Percentiles rank a stretch among this genome's conserved stretches.
phyloP scores from a whole-genome alignment of 2,329 filamentous ascomycete species.

The Penicillium aurantiogriseum region DNA sequence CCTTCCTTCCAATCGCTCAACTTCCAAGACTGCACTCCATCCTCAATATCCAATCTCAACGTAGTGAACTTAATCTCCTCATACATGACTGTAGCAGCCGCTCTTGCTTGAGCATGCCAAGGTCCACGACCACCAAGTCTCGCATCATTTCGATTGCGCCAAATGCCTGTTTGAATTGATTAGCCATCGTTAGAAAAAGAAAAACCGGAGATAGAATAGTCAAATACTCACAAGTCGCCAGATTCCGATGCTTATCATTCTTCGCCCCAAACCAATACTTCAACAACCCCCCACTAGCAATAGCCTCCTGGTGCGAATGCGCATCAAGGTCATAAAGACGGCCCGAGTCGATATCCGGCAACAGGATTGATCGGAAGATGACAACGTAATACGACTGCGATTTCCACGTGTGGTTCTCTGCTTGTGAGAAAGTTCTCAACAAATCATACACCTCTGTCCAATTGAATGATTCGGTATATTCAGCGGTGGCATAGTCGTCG shows the following conservation, averaged over 20 bases:
- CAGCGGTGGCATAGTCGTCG: conserved; percentile 71
- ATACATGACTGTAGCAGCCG: conserved; percentile 49
- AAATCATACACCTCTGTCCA: conserved; percentile 64
- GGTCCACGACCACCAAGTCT: conserved; percentile 59
- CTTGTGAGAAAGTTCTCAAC: conserved; percentile 53
- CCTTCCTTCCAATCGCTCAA: conserved; percentile 57
- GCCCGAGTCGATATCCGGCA: conserved; percentile 63
- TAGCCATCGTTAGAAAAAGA: not conserved
- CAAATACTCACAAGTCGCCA: conserved; percentile 68
- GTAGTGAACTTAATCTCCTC: conserved; percentile 68
- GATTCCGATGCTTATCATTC: conserved; percentile 67
- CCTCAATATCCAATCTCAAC: conserved; percentile 62
- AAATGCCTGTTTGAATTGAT: conserved; percentile 55
- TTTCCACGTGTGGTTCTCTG: conserved; percentile 56
- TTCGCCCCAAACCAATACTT: conserved; percentile 92
- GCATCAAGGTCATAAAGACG: conserved; percentile 72
- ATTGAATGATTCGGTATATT: conserved; percentile 75
- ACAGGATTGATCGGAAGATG: conserved; percentile 74
- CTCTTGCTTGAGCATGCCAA: conserved; percentile 56
- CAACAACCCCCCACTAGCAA: conserved; percentile 73
- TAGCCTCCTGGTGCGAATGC: conserved; percentile 76
- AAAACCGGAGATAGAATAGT: not conserved
- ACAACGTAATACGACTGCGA: conserved; percentile 75
- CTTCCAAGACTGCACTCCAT: conserved; percentile 64
- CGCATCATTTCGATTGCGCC: conserved; percentile 60